Evolutionary conservation across 306 rosid genomes (phyloP).

Genomic region (Erythrophleum fordii): DNA sequence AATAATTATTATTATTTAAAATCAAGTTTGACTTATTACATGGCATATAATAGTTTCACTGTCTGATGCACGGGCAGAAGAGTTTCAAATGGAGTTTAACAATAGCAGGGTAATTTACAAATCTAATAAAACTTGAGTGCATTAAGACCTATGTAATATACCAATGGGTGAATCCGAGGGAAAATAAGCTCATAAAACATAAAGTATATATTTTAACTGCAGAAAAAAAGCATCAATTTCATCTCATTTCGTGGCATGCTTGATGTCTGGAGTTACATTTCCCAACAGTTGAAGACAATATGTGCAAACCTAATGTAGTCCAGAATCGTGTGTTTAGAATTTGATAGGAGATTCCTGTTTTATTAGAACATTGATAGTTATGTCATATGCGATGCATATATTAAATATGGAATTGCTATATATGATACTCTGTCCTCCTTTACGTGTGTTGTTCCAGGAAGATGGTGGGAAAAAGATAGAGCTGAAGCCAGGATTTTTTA

Average conservation of each 20-base stretch:
- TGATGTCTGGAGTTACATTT: not conserved
- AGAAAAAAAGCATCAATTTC: not conserved
- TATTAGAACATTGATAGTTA: constrained; percentile 2
- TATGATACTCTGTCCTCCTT: constrained; percentile 3
- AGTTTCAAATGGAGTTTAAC: constrained; percentile 9
- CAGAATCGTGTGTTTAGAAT: not conserved
- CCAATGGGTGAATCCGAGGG: not conserved
- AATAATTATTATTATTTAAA: not conserved
- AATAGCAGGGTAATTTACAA: not conserved
- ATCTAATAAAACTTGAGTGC: not conserved
- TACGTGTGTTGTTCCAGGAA: constrained; percentile 50
- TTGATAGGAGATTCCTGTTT: not conserved
- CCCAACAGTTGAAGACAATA: not conserved
- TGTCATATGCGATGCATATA: not conserved
- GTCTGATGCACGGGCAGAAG: not conserved
- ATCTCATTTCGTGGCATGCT: not conserved
- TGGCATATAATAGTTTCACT: constrained; percentile 16
- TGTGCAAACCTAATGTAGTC: not conserved
- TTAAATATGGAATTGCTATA: not conserved
- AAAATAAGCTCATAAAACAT: not conserved
- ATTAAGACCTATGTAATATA: too few relatives aligned
- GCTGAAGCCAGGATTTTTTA: constrained; percentile 89
- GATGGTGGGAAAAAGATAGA: constrained; percentile 94
- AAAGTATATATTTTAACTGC: not conserved
- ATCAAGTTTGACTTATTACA: constrained; percentile 25